Conservation (phyloP, 768 basidiomycete genomes). For the Suillus variegatus region DNA sequence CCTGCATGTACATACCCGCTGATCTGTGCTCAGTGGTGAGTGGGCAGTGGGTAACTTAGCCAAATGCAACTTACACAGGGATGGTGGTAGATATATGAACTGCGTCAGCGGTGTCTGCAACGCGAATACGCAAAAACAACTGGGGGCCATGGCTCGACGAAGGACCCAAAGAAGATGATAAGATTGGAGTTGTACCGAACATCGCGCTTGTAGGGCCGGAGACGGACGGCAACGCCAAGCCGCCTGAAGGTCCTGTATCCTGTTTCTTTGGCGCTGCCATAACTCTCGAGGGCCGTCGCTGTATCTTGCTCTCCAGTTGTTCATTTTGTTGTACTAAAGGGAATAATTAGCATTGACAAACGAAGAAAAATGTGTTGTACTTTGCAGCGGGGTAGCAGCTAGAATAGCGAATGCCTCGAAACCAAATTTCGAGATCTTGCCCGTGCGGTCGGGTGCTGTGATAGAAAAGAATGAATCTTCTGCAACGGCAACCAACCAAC, state of each 20-base stretch:
- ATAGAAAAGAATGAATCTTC: neutral
- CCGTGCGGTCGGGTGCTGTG: slow-evolving; percentile 87
- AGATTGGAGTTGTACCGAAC: slow-evolving; percentile 50
- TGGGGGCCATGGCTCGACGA: slow-evolving; percentile 76
- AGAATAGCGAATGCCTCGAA: slow-evolving; percentile 89
- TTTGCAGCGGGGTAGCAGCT: slow-evolving; percentile 70
- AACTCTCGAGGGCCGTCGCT: slow-evolving; percentile 71
- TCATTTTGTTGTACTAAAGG: slow-evolving; percentile 74
- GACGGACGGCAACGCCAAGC: slow-evolving; percentile 41
- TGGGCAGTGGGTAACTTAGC: neutral
- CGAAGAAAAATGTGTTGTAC: slow-evolving; percentile 38
- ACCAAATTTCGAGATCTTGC: slow-evolving; percentile 85
- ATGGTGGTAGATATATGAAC: slow-evolving; percentile 90
- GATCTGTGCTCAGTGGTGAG: slow-evolving; percentile 45
- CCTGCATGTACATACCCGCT: slow-evolving; percentile 96
- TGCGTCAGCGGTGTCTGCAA: slow-evolving; percentile 79
- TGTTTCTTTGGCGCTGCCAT: slow-evolving; percentile 61
- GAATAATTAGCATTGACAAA: slow-evolving; percentile 5
- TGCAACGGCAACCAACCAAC: neutral
- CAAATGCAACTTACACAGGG: slow-evolving; percentile 67
- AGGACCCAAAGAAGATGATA: slow-evolving; percentile 71
- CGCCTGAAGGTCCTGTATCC: slow-evolving; percentile 42
- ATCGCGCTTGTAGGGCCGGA: slow-evolving; percentile 44
- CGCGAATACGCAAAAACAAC: slow-evolving; percentile 79
- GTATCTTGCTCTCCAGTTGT: slow-evolving; percentile 75